Base-by-base conservation (phyloP, 73 alveolate species). In the Paramecium caudatum region DNA sequence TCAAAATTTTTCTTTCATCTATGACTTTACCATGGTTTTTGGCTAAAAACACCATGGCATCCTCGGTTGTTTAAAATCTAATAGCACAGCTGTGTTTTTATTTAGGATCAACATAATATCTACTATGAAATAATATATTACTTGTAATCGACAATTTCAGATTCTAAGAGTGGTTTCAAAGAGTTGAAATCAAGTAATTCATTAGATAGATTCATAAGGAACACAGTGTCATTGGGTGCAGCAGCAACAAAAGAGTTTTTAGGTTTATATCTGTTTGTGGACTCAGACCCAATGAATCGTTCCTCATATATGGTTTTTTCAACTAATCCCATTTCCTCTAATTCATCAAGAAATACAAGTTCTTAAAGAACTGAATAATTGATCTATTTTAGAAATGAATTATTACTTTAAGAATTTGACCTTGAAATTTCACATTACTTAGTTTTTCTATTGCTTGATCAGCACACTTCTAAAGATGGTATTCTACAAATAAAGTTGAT, bases 201-300 rank as follows among this genome's bases (percentile, higher is more conserved):
- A 45, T 74, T 23, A 8, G 88, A 39, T 41, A 74, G 55, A 74
- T 74, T 74, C 88, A 74, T 74, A 15, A 74, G 9, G 32, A 74
- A 74, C 37, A 74, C 32, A 9, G 88, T 74, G 19, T 74, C 88
- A 74, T 74, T 74, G 12, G 88, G 88, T 16, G 88, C 16, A 74
- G 88, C 88, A 74, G 88, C 88, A n/a, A 74, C 32, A 74, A 27
- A 74, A 0, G 88, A 74, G 10, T 74, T 74, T 74, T 74, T 74
- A 17, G 88, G 88, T 74, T 74, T 74, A 19, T 74, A 74, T 45
- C 88, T 36, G 32, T 74, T 74, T 21, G 65, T 37, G 9, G 43
- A 45, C 43, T 74, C 88, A 19, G 88, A 74, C 43, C 88, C 88
- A 12, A 39, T 36, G 68, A 74, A 74, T 30, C 88, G 49, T 17